Evolutionary conservation across 73 alveolate species (phyloP).

Genomic region (Paramecium pentaurelia): DNA sequence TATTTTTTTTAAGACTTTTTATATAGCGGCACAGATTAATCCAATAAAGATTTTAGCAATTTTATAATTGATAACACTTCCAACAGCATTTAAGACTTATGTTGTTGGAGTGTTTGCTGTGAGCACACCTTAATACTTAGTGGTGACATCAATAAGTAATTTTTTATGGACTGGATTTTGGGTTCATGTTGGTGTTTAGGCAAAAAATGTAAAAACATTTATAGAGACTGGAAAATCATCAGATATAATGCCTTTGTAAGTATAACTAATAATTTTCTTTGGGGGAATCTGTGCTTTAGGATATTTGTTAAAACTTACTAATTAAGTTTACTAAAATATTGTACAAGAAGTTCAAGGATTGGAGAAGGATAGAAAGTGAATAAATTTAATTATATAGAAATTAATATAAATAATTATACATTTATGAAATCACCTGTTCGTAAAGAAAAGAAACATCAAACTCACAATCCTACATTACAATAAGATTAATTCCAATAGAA

Average conservation of each 20-base stretch:
- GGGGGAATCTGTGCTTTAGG: background rate
- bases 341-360: background rate
- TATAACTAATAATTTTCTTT: background rate
- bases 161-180: slow-evolving; percentile 24
- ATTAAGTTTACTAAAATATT: background rate
- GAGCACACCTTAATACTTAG: background rate
- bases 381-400: background rate
- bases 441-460: background rate
- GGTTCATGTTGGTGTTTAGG: slow-evolving; percentile 7
- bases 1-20: background rate
- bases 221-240: slow-evolving; percentile 17
- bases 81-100: slow-evolving; percentile 29
- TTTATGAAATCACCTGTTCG: background rate
- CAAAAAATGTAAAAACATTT: background rate
- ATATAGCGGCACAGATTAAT: background rate
- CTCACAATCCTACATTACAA: background rate
- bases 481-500: background rate
- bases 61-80: background rate
- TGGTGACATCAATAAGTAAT: background rate
- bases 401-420: background rate
- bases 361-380: background rate
- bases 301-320: background rate
- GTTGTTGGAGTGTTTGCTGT: background rate
- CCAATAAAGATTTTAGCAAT: slow-evolving; percentile 7
- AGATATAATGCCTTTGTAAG: background rate